phyloP scores from a whole-genome alignment of 1,284 basidiomycete genomes.

The Austroboletus novae-zelandiae region DNA sequence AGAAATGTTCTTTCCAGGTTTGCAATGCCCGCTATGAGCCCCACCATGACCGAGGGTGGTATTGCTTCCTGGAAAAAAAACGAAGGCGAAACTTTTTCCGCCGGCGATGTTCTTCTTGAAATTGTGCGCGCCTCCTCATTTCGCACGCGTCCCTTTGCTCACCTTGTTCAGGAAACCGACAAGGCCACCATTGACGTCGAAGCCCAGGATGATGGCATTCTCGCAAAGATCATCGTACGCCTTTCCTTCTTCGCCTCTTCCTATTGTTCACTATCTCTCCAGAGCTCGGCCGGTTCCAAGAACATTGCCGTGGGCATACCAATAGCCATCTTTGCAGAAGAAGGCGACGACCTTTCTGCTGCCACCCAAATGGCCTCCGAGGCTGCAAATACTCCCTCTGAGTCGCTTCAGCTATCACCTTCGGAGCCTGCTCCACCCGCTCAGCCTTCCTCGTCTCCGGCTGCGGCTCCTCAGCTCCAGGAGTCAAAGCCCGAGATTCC shows the following conservation, averaged over 20 bases:
- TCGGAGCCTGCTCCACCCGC: conserved; percentile 36
- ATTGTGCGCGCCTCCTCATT: conserved; percentile 59
- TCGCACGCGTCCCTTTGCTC: conserved; percentile 4
- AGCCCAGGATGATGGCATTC: conserved; percentile 93
- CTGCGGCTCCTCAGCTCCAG: conserved; percentile 39
- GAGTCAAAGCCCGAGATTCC: conserved; percentile 55
- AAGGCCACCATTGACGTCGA: conserved; percentile 99
- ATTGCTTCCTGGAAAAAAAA: conserved; percentile 98
- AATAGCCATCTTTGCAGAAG: conserved; percentile 91
- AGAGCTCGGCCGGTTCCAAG: conserved; percentile 86
- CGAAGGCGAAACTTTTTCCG: conserved; percentile 87
- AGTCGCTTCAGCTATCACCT: conserved; percentile 39
- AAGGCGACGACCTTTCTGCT: conserved; percentile 89
- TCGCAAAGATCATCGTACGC: conserved; percentile 87
- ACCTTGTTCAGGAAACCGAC: conserved; percentile 83
- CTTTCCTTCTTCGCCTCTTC: too few relatives aligned
- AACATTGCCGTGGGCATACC: conserved; percentile 80
- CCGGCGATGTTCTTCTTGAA: conserved; percentile 92
- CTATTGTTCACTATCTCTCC: neutral
- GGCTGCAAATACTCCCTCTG: conserved; percentile 41
- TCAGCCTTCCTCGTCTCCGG: conserved; percentile 41
- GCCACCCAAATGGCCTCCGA: conserved; percentile 77
- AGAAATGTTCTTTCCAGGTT: conserved; percentile 84
- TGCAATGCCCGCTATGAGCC: conserved; percentile 99
- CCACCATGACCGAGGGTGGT: conserved; percentile 99